phyloP scores from a whole-genome alignment of 768 basidiomycete species.

The Mycena galericulata region DNA sequence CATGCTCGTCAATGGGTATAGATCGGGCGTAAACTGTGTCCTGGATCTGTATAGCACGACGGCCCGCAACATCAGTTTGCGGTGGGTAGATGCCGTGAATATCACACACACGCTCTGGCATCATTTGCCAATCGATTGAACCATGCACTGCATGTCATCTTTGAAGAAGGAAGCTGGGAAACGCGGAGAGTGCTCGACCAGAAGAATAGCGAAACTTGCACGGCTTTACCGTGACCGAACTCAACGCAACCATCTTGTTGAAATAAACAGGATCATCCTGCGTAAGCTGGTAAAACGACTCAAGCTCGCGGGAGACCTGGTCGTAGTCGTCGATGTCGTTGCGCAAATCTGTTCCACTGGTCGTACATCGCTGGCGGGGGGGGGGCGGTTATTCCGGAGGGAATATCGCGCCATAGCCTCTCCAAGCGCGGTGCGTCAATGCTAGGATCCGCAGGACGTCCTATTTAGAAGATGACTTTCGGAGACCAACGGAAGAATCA shows the following conservation, averaged over 20 bases:
- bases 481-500: too few relatives aligned
- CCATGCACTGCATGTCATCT: conserved; percentile 6
- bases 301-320: conserved; percentile 23
- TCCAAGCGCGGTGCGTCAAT: neutral
- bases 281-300: conserved; percentile 21
- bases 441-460: too few relatives aligned
- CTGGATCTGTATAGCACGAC: conserved; percentile 22
- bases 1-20: conserved; percentile 27
- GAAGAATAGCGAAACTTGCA: neutral
- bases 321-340: conserved; percentile 27
- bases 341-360: conserved; percentile 21
- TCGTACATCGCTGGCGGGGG: conserved; percentile 28
- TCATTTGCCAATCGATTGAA: conserved; percentile 17
- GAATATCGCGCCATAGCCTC: conserved; percentile 22
- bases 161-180: conserved; percentile 19
- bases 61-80: neutral
- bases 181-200: conserved; percentile 18
- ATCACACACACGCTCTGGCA: conserved; percentile 18
- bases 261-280: conserved; percentile 17
- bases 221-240: neutral
- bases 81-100: too few relatives aligned
- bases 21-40: conserved; percentile 20
- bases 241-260: conserved; percentile 20
- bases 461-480: too few relatives aligned
- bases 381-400: conserved; percentile 12